Conservation (phyloP, 2,329 filamentous ascomycete species). For the Epichloe scottii region DNA sequence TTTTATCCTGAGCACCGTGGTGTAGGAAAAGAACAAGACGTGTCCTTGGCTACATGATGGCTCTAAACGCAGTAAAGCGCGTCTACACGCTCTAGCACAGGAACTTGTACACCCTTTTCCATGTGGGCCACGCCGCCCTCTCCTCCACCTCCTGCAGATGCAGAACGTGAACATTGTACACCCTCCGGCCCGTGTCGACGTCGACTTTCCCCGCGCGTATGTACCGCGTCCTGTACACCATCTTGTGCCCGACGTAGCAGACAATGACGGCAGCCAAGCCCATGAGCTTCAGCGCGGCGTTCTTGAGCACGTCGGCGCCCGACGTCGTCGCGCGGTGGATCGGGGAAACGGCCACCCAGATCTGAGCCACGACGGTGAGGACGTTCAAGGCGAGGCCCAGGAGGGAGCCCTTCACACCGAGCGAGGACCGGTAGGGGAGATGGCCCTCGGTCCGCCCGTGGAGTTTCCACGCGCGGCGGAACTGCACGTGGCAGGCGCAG, state of each 20-base stretch:
- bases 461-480: constrained; percentile 33
- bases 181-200: constrained; percentile 2
- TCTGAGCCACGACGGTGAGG: background rate
- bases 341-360: constrained; percentile 1
- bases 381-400: constrained; percentile 1
- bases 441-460: background rate
- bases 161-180: constrained; percentile 1
- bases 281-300: background rate
- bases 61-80: too few relatives aligned
- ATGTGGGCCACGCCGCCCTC: background rate
- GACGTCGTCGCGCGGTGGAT: background rate
- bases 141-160: constrained; percentile 1
- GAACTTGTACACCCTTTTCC: constrained; percentile 4
- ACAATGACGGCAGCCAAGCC: background rate
- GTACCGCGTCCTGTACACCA: constrained; percentile 1
- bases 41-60: background rate
- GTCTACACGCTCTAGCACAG: background rate
- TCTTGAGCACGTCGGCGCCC: background rate
- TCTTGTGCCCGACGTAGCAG: constrained; percentile 1
- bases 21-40: too few relatives aligned
- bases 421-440: background rate
- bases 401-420: background rate
- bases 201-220: background rate
- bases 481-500: constrained; percentile 70
- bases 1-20: too few relatives aligned